Evolutionary conservation across 768 basidiomycete species (phyloP), one percentile per base, ranked within the genome.

Genomic region (Suillus lakei): DNA sequence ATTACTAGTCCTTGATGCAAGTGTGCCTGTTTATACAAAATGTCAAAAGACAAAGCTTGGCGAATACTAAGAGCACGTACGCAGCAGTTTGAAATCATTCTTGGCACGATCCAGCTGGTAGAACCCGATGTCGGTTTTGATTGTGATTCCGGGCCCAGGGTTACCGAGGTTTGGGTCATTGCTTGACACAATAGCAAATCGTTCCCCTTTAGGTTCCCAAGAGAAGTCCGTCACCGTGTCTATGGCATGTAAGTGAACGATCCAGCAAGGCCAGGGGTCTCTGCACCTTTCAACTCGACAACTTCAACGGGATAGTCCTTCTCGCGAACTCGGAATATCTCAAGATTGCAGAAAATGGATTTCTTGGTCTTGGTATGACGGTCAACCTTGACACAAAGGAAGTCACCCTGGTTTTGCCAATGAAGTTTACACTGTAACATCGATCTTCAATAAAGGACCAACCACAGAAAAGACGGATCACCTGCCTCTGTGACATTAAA

Each of bases 401-500:
- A 99, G 78, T 99, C 96, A 41, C 97, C 98, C 75, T 96, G 93
- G 73, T 96, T 97, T 82, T 99, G 98, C 96, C 95, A 99, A 78
- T 92, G 91, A 50, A 99, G 86, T 81, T 98, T 98, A 77, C 97
- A 98, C 96, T 99, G 72, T 12, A 50, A 70, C 0, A 15, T 13
- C 50, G 13, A 50, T 65, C 66, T 50, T 61, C 55, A 16, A 38
- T 56, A 41, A 32, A 44, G 21, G 16, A 64, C 32, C 36, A 59
- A 63, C 43, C 32, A 54, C 66, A 68, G 23, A 44, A 23, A 50
- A 13, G 21, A 54, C 21, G 6, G 53, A 65, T 18, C 32, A 83
- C 88, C 70, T 72, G 95, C 97, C 85, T 98, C 97, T 3, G 95
- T 90, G 62, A 99, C 98, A 74, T 97, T 96, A 84, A 99, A 99